Conservation (phyloP, 495 filamentous ascomycete species). For the Tetracladium marchalianum region DNA sequence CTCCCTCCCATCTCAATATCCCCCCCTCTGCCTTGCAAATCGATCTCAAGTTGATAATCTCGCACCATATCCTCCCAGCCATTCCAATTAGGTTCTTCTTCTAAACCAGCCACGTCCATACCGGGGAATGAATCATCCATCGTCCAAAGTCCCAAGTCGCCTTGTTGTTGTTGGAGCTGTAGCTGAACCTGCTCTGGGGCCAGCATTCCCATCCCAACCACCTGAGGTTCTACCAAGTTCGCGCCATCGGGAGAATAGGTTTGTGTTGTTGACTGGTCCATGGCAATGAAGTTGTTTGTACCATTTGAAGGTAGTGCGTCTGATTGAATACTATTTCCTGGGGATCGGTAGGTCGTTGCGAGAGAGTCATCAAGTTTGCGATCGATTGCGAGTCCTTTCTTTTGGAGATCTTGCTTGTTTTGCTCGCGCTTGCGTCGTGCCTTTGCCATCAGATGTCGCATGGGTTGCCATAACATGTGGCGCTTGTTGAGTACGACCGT, state of each 20-base stretch:
- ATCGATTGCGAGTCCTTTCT: constrained; percentile 27
- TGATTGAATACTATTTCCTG: background rate
- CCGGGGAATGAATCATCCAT: constrained; percentile 13
- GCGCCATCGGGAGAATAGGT: background rate
- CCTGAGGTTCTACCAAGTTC: constrained; percentile 4
- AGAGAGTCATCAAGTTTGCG: constrained; percentile 14
- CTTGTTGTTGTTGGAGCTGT: constrained; percentile 5
- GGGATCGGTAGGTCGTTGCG: background rate
- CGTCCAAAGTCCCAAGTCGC: constrained; percentile 2
- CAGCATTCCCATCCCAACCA: constrained; percentile 6
- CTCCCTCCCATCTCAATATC: too few species aligned
- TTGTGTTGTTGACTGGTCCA: too few species aligned
- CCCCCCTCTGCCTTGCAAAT: background rate
- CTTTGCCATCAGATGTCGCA: constrained; percentile 62
- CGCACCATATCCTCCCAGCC: constrained; percentile 20
- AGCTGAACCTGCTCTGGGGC: constrained; percentile 4
- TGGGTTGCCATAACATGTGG: constrained; percentile 62
- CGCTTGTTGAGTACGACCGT: constrained; percentile 41
- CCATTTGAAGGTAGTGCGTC: background rate
- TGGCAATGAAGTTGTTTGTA: too few species aligned
- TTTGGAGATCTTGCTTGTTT: constrained; percentile 31
- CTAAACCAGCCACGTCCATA: constrained; percentile 12
- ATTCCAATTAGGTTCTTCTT: constrained; percentile 15
- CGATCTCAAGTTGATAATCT: constrained; percentile 15
- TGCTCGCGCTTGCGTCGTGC: constrained; percentile 44